Evolutionary conservation across 2,329 filamentous ascomycete species (phyloP), one percentile per base, ranked within the genome.

Genomic region (Aspergillus candidus): DNA sequence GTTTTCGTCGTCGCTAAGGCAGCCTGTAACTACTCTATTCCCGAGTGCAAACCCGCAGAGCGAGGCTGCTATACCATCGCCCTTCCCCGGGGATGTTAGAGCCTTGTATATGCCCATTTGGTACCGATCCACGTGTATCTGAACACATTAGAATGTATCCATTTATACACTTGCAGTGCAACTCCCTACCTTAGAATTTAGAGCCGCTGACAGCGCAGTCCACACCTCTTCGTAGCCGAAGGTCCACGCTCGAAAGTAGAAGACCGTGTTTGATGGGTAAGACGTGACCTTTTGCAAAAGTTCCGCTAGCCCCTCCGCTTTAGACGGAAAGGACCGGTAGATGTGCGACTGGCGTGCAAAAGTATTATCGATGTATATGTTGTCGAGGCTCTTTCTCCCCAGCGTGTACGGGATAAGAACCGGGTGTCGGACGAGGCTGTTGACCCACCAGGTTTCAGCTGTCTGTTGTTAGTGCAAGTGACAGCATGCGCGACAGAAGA

Each of bases 211-310:
- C 1, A 97, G 68, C 0, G 88, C 84, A 46, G 89, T 72, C 89
- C 89, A 96, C 0, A 95, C 88, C 41, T 94, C 86, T 61, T 97
- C 90, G 51, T 96, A 95, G 0, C 86, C 87, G 59, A 93, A 93
- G 0, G 91, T 96, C 89, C 90, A 95, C 1, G 88, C 80, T 44
- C 89, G 80, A 36, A 97, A 76, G 62, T 94, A 86, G 57, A 95
- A 96, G 1, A 84, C 63, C 0, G 88, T 94, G 32, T 88, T 79
- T 1, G 71, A 49, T 0, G 89, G 84, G 61, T 91, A 94, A 17
- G 69, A 60, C 0, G 69, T 63, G 0, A 95, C 75, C 52, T 88
- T 84, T 4, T 71, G 67, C 1, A 96, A 58, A 0, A 96, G 74
- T 57, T 95, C 86, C 1, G 70, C 70, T 10, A 95, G 71, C 0